Base-by-base conservation (phyloP, 257 asterid species). In the Ophiorrhiza pumila region DNA sequence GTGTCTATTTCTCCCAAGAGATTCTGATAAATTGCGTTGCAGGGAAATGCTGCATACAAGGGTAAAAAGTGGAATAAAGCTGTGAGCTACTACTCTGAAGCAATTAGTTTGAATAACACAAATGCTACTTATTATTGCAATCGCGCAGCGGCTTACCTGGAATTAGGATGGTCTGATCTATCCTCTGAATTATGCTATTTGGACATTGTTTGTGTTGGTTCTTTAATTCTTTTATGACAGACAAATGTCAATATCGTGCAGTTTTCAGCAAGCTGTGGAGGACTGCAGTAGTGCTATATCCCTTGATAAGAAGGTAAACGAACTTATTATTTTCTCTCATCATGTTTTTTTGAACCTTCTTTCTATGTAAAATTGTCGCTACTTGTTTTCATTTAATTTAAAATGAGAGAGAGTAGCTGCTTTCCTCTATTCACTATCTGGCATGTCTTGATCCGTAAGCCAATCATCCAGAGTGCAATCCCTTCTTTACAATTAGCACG, bases 1-100 rank as follows among this genome's bases (percentile, higher is more conserved):
- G 32, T 62, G 53, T 71, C 22, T 45, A 47, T 7, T 43, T 52
- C 60, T 50, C 22, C 12, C 43, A 29, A 25, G 65, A 58, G 49
- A 34, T 39, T 49, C 52, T 74, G 52, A 47, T 39, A 35, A 60
- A 37, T 76, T 47, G 32, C 64, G 60, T 66, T 81, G 65, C 87
- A 95, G 99, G 99, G 99, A 69, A 95, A 95, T 85, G 92, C 96
- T 61, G 98, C 99, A 32, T 95, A 74, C 73, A 95, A 91, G 82
- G 91, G 88, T 73, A 88, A 82, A 66, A 96, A 87, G 83, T 95
- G 95, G 96, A 86, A 86, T 80, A 92, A 95, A 82, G 99, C 99
- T 78, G 86, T 87, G 71, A 87, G 80, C 79, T 90, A 80, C 87
- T 95, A 95, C 74, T 86, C 92, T 4, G 94, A 92, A 82, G 99